A percentile compares a stretch with the other conserved stretches of the same genome.
These are phyloP conservation scores for Kazachstania sp. DNA, from an alignment of 1,139 yeast species.

Conservation along the genomic window DNA sequence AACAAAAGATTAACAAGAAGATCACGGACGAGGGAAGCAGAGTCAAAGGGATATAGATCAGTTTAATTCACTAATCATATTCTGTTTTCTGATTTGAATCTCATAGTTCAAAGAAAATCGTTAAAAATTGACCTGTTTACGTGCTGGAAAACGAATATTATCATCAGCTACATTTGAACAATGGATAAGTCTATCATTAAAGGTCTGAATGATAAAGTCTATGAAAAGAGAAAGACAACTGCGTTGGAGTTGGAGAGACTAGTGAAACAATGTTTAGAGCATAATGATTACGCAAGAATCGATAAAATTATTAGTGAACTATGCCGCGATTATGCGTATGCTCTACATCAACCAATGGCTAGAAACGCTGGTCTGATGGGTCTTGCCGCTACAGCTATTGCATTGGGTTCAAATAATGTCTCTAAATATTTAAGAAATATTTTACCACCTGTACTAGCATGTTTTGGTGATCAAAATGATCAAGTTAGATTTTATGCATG, in stretches of 20 bases:
- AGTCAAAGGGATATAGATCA: too few species aligned
- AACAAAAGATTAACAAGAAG: too few species aligned
- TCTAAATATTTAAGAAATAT: constrained; percentile 73
- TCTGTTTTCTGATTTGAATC: too few species aligned
- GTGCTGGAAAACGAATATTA: too few species aligned
- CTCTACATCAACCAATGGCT: constrained; percentile 69
- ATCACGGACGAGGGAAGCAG: too few species aligned
- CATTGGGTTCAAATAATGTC: constrained; percentile 63
- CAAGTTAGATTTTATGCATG: constrained; percentile 95
- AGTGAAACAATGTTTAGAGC: constrained; percentile 61
- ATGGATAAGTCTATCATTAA: constrained; percentile 67
- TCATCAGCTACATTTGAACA: background rate
- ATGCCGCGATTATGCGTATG: constrained; percentile 63
- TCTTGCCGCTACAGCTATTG: constrained; percentile 69
- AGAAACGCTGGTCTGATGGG: constrained; percentile 73
- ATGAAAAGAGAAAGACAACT: constrained; percentile 90
- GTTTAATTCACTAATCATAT: too few species aligned
- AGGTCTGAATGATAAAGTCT: constrained; percentile 82
- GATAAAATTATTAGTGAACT: constrained; percentile 59
- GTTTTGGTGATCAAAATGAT: constrained; percentile 95
- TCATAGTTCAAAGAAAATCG: too few species aligned
- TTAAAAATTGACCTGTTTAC: too few species aligned
- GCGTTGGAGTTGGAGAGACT: constrained; percentile 83
- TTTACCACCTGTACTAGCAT: constrained; percentile 87
- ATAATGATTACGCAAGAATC: constrained; percentile 61